Evolutionary conservation across 768 basidiomycete species (phyloP).

Genomic region (Mycena sanguinolenta): DNA sequence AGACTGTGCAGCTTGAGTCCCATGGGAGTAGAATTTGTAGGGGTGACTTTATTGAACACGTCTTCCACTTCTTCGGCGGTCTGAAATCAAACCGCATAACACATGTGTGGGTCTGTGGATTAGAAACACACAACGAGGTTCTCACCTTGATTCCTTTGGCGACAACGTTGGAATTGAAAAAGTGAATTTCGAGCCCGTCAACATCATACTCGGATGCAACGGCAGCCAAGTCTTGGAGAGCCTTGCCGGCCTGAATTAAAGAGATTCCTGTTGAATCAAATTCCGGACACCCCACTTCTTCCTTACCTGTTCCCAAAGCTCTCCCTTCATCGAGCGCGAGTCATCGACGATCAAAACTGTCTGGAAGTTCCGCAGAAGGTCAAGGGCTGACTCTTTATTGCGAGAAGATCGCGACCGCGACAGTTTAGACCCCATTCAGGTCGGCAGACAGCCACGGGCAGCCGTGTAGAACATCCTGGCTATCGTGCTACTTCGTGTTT

Average conservation of each 20-base stretch:
- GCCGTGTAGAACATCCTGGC: background rate
- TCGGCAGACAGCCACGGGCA: background rate
- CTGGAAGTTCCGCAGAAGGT: constrained; percentile 51
- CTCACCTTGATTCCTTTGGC: constrained; percentile 51
- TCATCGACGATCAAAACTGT: constrained; percentile 70
- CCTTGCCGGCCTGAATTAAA: constrained; percentile 52
- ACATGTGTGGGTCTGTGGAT: too few relatives aligned
- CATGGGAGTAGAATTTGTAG: constrained; percentile 34
- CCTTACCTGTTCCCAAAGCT: constrained; percentile 64
- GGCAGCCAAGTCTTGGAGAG: constrained; percentile 58
- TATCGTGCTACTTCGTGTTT: too few relatives aligned
- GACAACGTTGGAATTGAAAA: constrained; percentile 57
- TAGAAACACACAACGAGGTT: background rate
- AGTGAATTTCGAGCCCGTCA: constrained; percentile 70
- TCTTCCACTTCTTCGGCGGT: constrained; percentile 32
- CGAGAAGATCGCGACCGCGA: constrained; percentile 23
- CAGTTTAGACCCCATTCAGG: constrained; percentile 27
- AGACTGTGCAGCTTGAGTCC: constrained; percentile 36
- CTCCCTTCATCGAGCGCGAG: constrained; percentile 64
- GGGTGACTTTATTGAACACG: constrained; percentile 32
- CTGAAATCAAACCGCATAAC: too few relatives aligned
- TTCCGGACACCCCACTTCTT: constrained; percentile 1
- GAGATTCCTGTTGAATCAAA: too few relatives aligned
- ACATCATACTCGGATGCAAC: constrained; percentile 59
- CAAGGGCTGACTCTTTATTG: constrained; percentile 26